A percentile compares a stretch with the other conserved stretches of the same genome.
Conservation (phyloP, 805 yeast species). For the Lachancea dasiensis region DNA sequence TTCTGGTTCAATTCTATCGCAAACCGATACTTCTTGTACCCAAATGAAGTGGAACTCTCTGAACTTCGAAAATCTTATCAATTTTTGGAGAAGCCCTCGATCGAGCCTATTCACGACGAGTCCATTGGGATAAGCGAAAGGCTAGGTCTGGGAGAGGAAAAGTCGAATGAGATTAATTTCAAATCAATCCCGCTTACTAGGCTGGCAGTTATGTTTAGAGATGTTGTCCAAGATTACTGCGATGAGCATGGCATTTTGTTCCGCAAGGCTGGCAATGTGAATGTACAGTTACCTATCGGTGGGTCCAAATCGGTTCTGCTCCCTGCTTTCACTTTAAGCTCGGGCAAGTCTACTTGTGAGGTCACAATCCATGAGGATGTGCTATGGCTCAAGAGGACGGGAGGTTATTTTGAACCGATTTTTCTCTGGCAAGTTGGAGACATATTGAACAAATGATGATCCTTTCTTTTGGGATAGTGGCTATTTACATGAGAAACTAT, state of each 20-base stretch:
- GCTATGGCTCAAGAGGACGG: constrained; percentile 41
- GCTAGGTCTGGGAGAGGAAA: constrained; percentile 4
- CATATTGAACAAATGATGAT: not conserved
- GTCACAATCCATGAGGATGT: constrained; percentile 60
- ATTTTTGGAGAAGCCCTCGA: constrained; percentile 11
- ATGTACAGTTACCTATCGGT: constrained; percentile 25
- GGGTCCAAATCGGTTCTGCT: constrained; percentile 26
- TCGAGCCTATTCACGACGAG: constrained; percentile 21
- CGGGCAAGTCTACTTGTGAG: constrained; percentile 2
- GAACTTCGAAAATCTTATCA: constrained; percentile 12
- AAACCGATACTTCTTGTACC: constrained; percentile 12
- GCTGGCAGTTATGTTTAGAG: constrained; percentile 48
- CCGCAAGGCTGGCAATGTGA: constrained; percentile 14
- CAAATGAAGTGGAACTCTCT: constrained; percentile 9
- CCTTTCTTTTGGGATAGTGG: not conserved
- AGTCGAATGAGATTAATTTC: constrained; percentile 14
- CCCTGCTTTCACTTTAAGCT: constrained; percentile 20
- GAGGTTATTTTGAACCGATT: constrained; percentile 16
- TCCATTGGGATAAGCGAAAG: constrained; percentile 11
- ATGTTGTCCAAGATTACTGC: constrained; percentile 62
- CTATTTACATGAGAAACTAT: constrained; percentile 9
- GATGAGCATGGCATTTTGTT: constrained; percentile 38
- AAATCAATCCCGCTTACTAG: constrained; percentile 37
- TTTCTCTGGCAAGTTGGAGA: constrained; percentile 15
- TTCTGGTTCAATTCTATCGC: constrained; percentile 24